phyloP scores from a whole-genome alignment of 345 rosid species.

The Stellera chamaejasme region DNA sequence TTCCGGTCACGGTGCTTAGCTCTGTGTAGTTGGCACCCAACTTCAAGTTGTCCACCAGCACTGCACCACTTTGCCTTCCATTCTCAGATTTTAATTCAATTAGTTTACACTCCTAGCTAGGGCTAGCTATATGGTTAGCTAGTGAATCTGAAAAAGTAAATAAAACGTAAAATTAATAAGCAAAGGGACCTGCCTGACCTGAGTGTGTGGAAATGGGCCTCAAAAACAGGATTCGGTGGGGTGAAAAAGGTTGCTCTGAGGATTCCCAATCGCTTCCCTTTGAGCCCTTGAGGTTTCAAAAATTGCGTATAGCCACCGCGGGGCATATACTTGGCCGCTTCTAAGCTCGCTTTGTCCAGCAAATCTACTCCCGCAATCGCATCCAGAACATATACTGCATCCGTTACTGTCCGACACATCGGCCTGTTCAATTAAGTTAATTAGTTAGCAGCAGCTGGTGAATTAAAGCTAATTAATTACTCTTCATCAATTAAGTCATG shows the following conservation, averaged over 20 bases:
- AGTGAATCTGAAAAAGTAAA: neutral
- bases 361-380: conserved; percentile 47
- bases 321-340: conserved; percentile 38
- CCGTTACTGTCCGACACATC: conserved; percentile 49
- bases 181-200: conserved; percentile 6
- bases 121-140: no score
- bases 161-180: neutral
- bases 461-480: no score
- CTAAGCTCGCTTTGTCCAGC: conserved; percentile 36
- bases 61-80: conserved; percentile 26
- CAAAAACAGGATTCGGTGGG: conserved; percentile 9
- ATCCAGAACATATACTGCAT: conserved; percentile 54
- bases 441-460: no score
- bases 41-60: conserved; percentile 22
- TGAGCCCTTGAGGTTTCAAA: conserved; percentile 24
- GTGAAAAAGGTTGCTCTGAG: conserved; percentile 21
- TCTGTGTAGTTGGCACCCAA: no score
- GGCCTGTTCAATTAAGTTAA: no score
- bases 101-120: neutral
- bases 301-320: conserved; percentile 49
- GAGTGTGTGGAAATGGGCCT: conserved; percentile 21
- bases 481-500: no score
- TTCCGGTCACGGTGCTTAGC: neutral
- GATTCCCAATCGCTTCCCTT: conserved; percentile 30
- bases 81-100: no score